Percentiles rank a stretch among this genome's conserved stretches.
phyloP scores from a whole-genome alignment of 1,284 basidiomycete species.

The Leccinum fallax region DNA sequence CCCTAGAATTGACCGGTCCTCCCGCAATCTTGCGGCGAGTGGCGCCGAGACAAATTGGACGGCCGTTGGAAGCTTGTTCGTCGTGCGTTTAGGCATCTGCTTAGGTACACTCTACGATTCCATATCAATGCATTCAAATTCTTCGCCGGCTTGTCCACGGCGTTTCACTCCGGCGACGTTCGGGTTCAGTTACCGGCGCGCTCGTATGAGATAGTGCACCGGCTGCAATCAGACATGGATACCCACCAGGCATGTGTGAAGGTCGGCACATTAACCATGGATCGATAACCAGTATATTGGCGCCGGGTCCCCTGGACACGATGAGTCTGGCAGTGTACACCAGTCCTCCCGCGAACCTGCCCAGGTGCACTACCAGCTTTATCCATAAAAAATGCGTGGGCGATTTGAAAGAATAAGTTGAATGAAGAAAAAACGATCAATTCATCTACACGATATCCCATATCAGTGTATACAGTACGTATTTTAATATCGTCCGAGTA shows the following conservation, averaged over 20 bases:
- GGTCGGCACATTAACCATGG: not conserved
- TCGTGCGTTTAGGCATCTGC: slow-evolving; percentile 5
- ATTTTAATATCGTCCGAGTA: not conserved
- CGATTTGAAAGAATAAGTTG: not conserved
- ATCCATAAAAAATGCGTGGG: not conserved
- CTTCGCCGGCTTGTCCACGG: not conserved
- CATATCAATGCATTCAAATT: slow-evolving; percentile 2
- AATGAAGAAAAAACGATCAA: not conserved
- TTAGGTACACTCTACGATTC: not conserved
- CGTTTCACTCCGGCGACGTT: not conserved
- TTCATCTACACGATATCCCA: not conserved
- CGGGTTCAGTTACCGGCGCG: not conserved
- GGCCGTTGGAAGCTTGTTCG: not conserved
- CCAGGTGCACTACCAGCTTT: not conserved
- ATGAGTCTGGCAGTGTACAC: not conserved
- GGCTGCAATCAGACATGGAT: not conserved
- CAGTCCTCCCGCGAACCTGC: not conserved
- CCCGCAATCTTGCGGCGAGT: slow-evolving; percentile 18
- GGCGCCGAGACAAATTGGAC: slow-evolving; percentile 1
- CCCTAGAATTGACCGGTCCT: not conserved
- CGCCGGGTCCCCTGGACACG: not conserved
- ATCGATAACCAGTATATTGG: not conserved
- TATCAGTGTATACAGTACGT: not conserved
- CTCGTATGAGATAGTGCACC: not conserved
- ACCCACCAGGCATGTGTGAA: not conserved